phyloP scores from a whole-genome alignment of 1,284 basidiomycete species.

The Hymenochaete sp. region DNA sequence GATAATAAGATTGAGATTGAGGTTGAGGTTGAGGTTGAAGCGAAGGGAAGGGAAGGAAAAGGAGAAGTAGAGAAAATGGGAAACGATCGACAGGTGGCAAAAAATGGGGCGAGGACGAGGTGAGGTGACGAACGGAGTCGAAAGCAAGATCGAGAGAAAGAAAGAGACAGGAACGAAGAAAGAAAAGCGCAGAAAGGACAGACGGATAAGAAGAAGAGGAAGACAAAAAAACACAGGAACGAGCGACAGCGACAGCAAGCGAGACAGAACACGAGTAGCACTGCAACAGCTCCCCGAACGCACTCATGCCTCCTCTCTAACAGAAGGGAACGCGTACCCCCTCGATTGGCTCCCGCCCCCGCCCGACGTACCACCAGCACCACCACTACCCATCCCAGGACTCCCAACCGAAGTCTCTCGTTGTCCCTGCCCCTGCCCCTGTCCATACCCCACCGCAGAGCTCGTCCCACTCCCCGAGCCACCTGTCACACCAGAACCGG shows the following conservation, averaged over 20 bases:
- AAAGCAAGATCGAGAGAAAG: not conserved
- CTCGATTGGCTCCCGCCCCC: not conserved
- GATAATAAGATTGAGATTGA: not conserved
- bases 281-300: not conserved
- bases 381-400: not conserved
- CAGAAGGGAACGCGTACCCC: not conserved
- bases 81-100: slow-evolving; percentile 2
- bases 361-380: not conserved
- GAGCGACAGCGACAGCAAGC: not conserved
- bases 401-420: too few species aligned
- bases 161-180: not conserved
- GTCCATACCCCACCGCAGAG: not conserved
- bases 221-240: slow-evolving; percentile 2
- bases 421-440: slow-evolving; percentile 3
- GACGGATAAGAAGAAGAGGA: not conserved
- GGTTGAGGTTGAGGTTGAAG: not conserved
- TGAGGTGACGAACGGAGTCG: too few species aligned
- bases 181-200: slow-evolving; percentile 5
- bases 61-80: not conserved
- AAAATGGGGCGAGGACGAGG: not conserved
- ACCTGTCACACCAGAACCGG: slow-evolving; percentile 5
- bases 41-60: not conserved
- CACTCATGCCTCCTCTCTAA: not conserved
- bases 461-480: not conserved
- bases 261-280: not conserved